phyloP scores from a whole-genome alignment of 2,329 filamentous ascomycete species.

The Exophiala spinifera region DNA sequence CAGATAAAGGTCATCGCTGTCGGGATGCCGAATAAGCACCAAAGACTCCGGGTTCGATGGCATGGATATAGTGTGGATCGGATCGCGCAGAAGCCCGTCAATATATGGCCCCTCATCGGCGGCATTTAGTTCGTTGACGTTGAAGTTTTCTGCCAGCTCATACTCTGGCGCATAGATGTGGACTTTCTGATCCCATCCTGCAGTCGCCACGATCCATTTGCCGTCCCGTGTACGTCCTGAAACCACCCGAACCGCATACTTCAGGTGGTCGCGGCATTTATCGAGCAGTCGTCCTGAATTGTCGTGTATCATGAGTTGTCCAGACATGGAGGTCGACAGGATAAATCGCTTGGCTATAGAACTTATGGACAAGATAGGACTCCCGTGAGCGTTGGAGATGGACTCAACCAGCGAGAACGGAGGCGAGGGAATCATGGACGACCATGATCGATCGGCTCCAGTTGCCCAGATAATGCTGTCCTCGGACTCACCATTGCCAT shows the following conservation, averaged over 20 bases:
- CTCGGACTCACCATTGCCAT: slow-evolving; percentile 1
- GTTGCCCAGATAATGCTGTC: slow-evolving; percentile 17
- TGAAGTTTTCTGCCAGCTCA: slow-evolving; percentile 18
- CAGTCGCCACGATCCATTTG: slow-evolving; percentile 45
- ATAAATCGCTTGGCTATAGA: slow-evolving; percentile 44
- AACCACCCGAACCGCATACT: slow-evolving; percentile 55
- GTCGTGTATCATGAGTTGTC: slow-evolving; percentile 51
- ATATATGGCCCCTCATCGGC: slow-evolving; percentile 14
- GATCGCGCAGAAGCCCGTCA: slow-evolving; percentile 36
- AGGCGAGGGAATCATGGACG: slow-evolving; percentile 3
- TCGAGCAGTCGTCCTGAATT: slow-evolving; percentile 32
- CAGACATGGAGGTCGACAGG: slow-evolving; percentile 59
- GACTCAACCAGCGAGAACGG: slow-evolving; percentile 10
- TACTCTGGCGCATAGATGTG: slow-evolving; percentile 45
- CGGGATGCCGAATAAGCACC: slow-evolving; percentile 51
- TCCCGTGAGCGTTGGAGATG: slow-evolving; percentile 22
- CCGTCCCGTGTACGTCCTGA: slow-evolving; percentile 22
- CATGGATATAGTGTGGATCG: slow-evolving; percentile 44
- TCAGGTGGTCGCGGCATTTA: slow-evolving; percentile 55
- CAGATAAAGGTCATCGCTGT: slow-evolving; percentile 47
- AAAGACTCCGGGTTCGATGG: slow-evolving; percentile 58
- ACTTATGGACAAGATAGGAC: slow-evolving; percentile 53
- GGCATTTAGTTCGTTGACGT: not conserved
- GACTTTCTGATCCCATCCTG: slow-evolving; percentile 60
- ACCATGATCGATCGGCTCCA: slow-evolving; percentile 23